Base-by-base conservation (phyloP, 2,329 filamentous ascomycete species). In the Ophiostoma montium region DNA sequence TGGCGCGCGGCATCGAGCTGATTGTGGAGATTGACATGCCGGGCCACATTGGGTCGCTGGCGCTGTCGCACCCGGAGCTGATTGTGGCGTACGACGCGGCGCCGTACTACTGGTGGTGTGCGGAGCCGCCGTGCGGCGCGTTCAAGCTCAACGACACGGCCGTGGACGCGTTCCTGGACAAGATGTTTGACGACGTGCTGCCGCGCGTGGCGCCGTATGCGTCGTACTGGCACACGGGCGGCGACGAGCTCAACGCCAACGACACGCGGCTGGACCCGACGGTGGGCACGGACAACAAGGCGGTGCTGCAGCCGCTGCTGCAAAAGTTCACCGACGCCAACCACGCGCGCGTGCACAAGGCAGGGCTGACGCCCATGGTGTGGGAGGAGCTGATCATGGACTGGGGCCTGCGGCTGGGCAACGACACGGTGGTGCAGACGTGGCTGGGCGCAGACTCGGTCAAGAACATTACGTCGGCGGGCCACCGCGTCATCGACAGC, bases 301-400 rank as follows among this genome's bases (percentile, higher is more conserved):
- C 68, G 1, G 72, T 90, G 13, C 68, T 94, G 35, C 73, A 77
- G 59, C 85, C 87, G 2, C 71, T 92, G 19, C 73, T 95, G 61
- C 86, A 94, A 61, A 76, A 73, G 50, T 87, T 94, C 60, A 69
- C 94, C 54, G 75, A 85, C 61, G 72, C 74, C 55, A 80, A 81
- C 57, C 84, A 89, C 62, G 70, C 65, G 30, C 76, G 80, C 42
- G 70, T 92, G 36, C 69, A 77, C 42, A 66, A 72, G 39, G 70
- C 74, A 6, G 82, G 82, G 5, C 66, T 94, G 47, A 75, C 73
- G 5, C 86, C 87, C 0, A 68, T 94, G 19, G 84, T 89, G 1
- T 94, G 88, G 88, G 86, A 95, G 63, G 88, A 94, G 63, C 87
- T 92, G 72, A 69, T 86, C 1, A 68, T 84, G 10, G 71, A 80